Conservation (phyloP, 2,329 filamentous ascomycete species). For the Clonostachys rhizophaga region DNA sequence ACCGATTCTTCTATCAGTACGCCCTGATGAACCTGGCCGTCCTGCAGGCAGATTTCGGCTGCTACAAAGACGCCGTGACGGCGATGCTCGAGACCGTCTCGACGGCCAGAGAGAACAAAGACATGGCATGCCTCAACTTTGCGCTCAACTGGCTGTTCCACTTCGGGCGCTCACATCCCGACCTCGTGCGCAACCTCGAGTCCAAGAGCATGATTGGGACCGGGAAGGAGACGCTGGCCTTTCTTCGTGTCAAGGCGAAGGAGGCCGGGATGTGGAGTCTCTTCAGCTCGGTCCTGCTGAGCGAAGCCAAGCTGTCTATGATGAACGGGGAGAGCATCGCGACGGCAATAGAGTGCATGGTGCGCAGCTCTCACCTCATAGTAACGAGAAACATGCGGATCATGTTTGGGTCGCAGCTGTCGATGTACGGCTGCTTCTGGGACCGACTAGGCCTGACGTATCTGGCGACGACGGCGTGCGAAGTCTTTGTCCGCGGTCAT, state of each 20-base stretch:
- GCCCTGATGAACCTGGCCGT: slow-evolving; percentile 90
- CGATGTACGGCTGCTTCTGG: slow-evolving; percentile 70
- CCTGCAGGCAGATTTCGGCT: slow-evolving; percentile 92
- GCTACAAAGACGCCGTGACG: slow-evolving; percentile 81
- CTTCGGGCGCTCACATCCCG: slow-evolving; percentile 80
- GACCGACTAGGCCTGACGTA: slow-evolving; percentile 63
- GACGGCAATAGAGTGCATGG: slow-evolving; percentile 68
- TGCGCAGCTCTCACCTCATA: slow-evolving; percentile 79
- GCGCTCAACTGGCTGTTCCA: slow-evolving; percentile 95
- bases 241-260: slow-evolving; percentile 80
- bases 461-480: slow-evolving; percentile 56
- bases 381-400: slow-evolving; percentile 70
- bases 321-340: slow-evolving; percentile 63
- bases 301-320: slow-evolving; percentile 78
- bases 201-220: slow-evolving; percentile 71
- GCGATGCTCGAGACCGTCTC: slow-evolving; percentile 94
- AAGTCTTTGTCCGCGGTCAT: slow-evolving; percentile 74
- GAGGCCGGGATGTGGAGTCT: slow-evolving; percentile 83
- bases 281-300: slow-evolving; percentile 77
- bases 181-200: slow-evolving; percentile 65
- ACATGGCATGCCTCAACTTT: slow-evolving; percentile 90
- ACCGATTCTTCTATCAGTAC: slow-evolving; percentile 89
- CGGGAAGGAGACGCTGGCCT: slow-evolving; percentile 76
- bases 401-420: slow-evolving; percentile 69
- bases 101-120: slow-evolving; percentile 89